Percentiles rank a stretch among this genome's conserved stretches.
Conservation (phyloP, 129 eudicot species). For the Chrysanthemum lavandulifolium region DNA sequence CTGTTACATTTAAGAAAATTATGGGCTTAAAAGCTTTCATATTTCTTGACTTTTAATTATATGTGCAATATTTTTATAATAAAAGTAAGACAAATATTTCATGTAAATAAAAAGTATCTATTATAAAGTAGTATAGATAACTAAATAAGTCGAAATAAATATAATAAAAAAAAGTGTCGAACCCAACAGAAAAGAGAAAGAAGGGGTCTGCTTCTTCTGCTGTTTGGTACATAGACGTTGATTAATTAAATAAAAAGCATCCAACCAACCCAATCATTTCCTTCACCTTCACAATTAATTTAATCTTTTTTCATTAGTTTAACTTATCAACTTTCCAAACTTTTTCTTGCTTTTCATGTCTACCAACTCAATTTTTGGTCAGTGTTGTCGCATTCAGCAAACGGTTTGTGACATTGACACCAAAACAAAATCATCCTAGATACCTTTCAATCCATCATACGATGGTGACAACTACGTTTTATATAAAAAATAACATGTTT, state of each 20-base stretch:
- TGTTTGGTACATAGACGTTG: slow-evolving; percentile 35
- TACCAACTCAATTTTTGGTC: slow-evolving; percentile 29
- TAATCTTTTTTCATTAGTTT: not conserved
- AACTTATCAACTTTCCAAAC: slow-evolving; percentile 7
- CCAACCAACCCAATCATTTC: slow-evolving; percentile 43
- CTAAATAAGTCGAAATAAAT: too few species aligned
- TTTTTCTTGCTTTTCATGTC: slow-evolving; percentile 9
- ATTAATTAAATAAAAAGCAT: slow-evolving; percentile 40
- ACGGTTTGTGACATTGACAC: slow-evolving; percentile 20
- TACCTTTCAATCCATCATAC: not conserved
- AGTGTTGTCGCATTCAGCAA: slow-evolving; percentile 33
- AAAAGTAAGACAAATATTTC: too few species aligned
- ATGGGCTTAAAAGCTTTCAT: too few species aligned
- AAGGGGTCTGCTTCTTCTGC: slow-evolving; percentile 36
- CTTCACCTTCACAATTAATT: slow-evolving; percentile 29
- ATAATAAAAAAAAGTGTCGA: not conserved
- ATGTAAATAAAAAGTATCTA: too few species aligned
- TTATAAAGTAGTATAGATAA: too few species aligned
- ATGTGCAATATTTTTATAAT: too few species aligned
- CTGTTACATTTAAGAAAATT: too few species aligned
- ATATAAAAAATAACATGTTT: too few species aligned
- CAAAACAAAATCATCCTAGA: slow-evolving; percentile 14
- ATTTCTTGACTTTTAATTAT: too few species aligned
- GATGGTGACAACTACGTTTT: slow-evolving; percentile 10
- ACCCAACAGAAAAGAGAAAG: slow-evolving; percentile 1